Percentiles rank a stretch among this genome's conserved stretches.
Evolutionary conservation across 2,329 filamentous ascomycete genomes (phyloP).

Genomic region (Tolypocladium tropicale): DNA sequence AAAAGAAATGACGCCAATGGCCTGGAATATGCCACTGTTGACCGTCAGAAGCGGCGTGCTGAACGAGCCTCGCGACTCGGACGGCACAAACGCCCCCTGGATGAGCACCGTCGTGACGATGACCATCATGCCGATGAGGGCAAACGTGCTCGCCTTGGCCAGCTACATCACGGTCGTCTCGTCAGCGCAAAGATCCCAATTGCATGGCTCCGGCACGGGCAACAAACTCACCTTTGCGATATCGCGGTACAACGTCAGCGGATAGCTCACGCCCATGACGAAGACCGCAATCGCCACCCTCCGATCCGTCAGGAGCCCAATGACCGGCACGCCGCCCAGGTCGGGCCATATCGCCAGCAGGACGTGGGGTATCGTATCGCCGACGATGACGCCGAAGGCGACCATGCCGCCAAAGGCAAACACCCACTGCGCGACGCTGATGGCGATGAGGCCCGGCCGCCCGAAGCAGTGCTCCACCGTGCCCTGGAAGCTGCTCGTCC

Average conservation of each 20-base stretch:
- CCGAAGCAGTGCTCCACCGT: slow-evolving; percentile 96
- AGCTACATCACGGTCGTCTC: slow-evolving; percentile 41
- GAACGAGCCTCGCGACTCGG: slow-evolving; percentile 62
- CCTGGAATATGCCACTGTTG: slow-evolving; percentile 84
- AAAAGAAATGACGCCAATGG: slow-evolving; percentile 96
- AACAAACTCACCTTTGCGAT: slow-evolving; percentile 73
- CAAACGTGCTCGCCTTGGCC: slow-evolving; percentile 89
- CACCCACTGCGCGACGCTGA: slow-evolving; percentile 85
- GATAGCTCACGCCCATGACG: slow-evolving; percentile 76
- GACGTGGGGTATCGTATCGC: slow-evolving; percentile 91
- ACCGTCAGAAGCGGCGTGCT: slow-evolving; percentile 62
- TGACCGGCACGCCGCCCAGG: slow-evolving; percentile 58
- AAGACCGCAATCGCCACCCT: slow-evolving; percentile 82
- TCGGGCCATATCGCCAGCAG: slow-evolving; percentile 72
- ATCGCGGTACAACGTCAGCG: slow-evolving; percentile 86
- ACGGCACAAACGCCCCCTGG: slow-evolving; percentile 67
- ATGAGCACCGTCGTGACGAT: slow-evolving; percentile 83
- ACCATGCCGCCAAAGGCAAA: slow-evolving; percentile 99
- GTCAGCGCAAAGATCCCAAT: not conserved
- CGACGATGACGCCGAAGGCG: slow-evolving; percentile 94
- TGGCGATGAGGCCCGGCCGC: slow-evolving; percentile 75
- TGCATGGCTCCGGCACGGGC: not conserved
- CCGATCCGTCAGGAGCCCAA: slow-evolving; percentile 75
- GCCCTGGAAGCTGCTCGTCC: slow-evolving; percentile 86
- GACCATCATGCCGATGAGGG: slow-evolving; percentile 83